Evolutionary conservation across 1,139 yeast species (phyloP).

Genomic region (Wickerhamomyces sp.): DNA sequence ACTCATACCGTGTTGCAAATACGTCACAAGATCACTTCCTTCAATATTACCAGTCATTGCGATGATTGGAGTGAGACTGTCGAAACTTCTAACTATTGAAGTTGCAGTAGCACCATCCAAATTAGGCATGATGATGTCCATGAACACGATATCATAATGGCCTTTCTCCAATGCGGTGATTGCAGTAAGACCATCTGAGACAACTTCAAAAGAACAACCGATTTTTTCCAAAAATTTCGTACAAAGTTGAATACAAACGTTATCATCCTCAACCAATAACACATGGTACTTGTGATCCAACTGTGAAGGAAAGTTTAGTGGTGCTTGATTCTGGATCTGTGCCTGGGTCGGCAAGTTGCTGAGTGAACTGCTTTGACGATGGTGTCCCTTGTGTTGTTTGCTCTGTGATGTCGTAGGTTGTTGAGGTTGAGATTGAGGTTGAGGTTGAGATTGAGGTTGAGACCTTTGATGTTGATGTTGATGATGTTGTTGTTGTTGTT

Average conservation of each 20-base stretch:
- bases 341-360: conserved; percentile 3
- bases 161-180: conserved; percentile 73
- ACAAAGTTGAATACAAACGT: conserved; percentile 74
- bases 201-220: conserved; percentile 91
- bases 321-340: conserved; percentile 8
- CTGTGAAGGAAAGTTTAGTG: conserved; percentile 7
- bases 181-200: conserved; percentile 87
- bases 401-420: conserved; percentile 10
- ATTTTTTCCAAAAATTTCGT: conserved; percentile 75
- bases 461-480: conserved; percentile 3
- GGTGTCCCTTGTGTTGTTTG: conserved; percentile 9
- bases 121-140: conserved; percentile 95
- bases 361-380: no score
- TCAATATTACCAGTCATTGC: conserved; percentile 93
- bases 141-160: conserved; percentile 75
- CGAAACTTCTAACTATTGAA: conserved; percentile 77
- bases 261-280: conserved; percentile 80
- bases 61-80: conserved; percentile 79
- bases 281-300: conserved; percentile 53
- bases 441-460: conserved; percentile 4
- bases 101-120: conserved; percentile 94
- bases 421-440: conserved; percentile 3
- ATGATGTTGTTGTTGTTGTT: conserved; percentile 5
- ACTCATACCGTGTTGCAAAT: conserved; percentile 84
- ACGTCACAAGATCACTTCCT: conserved; percentile 73